Conservation (phyloP, 495 filamentous ascomycete species). For the Trichoderma asperelloides region DNA sequence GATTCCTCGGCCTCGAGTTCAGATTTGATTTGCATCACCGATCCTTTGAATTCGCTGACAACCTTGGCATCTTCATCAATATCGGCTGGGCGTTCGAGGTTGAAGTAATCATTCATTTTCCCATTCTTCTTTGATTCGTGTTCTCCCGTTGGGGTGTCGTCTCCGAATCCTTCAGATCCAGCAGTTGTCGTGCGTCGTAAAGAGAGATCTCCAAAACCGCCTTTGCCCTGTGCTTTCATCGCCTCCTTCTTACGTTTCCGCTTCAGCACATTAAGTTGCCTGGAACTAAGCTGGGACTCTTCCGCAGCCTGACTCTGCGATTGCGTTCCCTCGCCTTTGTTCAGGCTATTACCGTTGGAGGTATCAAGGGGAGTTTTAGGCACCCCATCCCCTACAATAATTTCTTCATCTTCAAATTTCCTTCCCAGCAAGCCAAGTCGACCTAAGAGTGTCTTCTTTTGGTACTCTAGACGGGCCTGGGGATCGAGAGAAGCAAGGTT, state of each 20-base stretch:
- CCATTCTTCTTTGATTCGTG: slow-evolving; percentile 53
- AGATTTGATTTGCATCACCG: slow-evolving; percentile 50
- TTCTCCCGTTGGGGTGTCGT: slow-evolving; percentile 56
- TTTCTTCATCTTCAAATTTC: slow-evolving; percentile 75
- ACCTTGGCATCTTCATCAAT: slow-evolving; percentile 84
- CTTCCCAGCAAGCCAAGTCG: slow-evolving; percentile 74
- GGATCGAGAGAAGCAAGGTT: slow-evolving; percentile 74
- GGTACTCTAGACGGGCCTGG: slow-evolving; percentile 65
- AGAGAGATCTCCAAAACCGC: slow-evolving; percentile 81
- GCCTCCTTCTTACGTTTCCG: slow-evolving; percentile 79
- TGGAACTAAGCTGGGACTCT: slow-evolving; percentile 70
- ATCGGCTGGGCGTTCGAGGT: slow-evolving; percentile 59
- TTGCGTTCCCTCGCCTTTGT: slow-evolving; percentile 24
- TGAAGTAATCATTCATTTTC: slow-evolving; percentile 83
- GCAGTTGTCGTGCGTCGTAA: slow-evolving; percentile 53
- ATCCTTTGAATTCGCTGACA: slow-evolving; percentile 92
- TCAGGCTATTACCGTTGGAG: slow-evolving; percentile 31
- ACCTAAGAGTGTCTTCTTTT: slow-evolving; percentile 77
- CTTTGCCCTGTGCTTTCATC: slow-evolving; percentile 56
- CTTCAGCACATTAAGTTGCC: slow-evolving; percentile 90
- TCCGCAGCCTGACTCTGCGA: slow-evolving; percentile 28
- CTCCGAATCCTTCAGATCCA: slow-evolving; percentile 35
- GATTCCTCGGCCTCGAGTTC: slow-evolving; percentile 59
- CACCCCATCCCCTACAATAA: slow-evolving; percentile 38
- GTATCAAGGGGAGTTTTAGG: slow-evolving; percentile 34